Base-by-base conservation (phyloP, 2,329 filamentous ascomycete genomes). In the Colletotrichum incanum region DNA sequence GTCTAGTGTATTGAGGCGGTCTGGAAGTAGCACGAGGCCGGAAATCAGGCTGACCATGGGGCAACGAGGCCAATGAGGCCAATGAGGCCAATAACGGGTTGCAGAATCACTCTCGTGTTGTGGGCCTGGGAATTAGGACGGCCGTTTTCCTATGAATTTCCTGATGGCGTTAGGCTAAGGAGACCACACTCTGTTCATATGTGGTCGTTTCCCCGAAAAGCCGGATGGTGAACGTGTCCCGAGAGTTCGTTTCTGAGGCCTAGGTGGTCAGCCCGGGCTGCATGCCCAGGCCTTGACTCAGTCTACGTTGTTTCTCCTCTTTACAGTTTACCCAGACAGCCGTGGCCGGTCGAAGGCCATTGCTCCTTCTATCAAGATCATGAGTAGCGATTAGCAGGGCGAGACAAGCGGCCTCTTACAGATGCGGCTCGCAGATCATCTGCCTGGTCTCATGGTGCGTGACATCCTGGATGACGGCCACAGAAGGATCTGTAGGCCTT, bases 1-100 rank as follows among this genome's bases (percentile, higher is more conserved):
- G 65, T 47, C 66, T 70, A 72, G 70, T 65, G 39, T 64, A 60
- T 54, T 69, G 45, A 39, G 34, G 23, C 52, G 43, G 50, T 68
- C 61, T 58, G 28, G 41, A 54, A 47, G 54, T 54, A 43, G 37
- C 18, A 45, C 41, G 52, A 60, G 65, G 65, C 34, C 14, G 60
- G 43, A 59, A 43, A 47, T 16, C 39, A 43, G 39, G 70, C 67
- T 50, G 50, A 47, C n/a, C 18, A 52, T 41, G 45, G 16, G 31
- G 54, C 41, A 23, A 37, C 37, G 60, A 55, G 47, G 54, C 55
- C 59, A 69, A 52, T 55, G 69, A 39, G 47, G 58, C n/a, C 41
- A 23, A 37, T 28, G 60, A 55, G 47, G 54, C 55, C 59, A 69
- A 52, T 55, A 65, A 39, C 47, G 61, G 39, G 59, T 49, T 41